phyloP scores from a whole-genome alignment of 805 yeast genomes.

The Candida sphagnicola region DNA sequence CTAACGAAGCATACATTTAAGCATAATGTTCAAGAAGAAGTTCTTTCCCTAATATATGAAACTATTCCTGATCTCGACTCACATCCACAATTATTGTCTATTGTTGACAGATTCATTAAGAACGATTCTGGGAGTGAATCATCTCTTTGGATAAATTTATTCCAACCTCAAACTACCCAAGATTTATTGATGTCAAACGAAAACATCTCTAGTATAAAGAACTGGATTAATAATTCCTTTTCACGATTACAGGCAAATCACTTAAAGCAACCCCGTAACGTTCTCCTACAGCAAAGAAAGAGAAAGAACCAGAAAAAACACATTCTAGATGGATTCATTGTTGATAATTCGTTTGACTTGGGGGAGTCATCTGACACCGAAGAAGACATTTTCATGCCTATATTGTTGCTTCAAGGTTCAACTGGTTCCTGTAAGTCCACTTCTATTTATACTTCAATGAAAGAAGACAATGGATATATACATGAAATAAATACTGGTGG shows the following conservation, averaged over 20 bases:
- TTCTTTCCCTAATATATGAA: background rate
- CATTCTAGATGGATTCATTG: conserved; percentile 34
- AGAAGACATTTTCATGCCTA: conserved; percentile 50
- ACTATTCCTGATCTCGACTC: conserved; percentile 10
- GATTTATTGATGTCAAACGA: conserved; percentile 31
- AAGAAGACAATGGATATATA: conserved; percentile 62
- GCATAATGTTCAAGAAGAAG: background rate
- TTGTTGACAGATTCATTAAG: conserved; percentile 8
- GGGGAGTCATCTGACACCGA: conserved; percentile 22
- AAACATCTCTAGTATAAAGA: conserved; percentile 19
- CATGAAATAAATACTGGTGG: conserved; percentile 80
- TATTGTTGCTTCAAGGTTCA: conserved; percentile 66
- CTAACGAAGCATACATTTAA: background rate
- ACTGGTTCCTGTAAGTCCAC: conserved; percentile 78
- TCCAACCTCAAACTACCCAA: conserved; percentile 32
- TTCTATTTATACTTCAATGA: conserved; percentile 62
- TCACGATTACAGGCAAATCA: conserved; percentile 23
- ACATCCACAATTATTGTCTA: conserved; percentile 8
- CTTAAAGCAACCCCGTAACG: conserved; percentile 29
- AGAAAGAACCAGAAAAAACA: conserved; percentile 16
- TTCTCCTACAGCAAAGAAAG: conserved; percentile 16
- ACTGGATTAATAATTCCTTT: conserved; percentile 43
- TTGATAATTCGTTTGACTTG: conserved; percentile 20
- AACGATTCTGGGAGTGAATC: background rate
- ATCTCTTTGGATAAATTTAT: conserved; percentile 42